phyloP scores from a whole-genome alignment of 306 rosid species.

The Sophora flavescens region DNA sequence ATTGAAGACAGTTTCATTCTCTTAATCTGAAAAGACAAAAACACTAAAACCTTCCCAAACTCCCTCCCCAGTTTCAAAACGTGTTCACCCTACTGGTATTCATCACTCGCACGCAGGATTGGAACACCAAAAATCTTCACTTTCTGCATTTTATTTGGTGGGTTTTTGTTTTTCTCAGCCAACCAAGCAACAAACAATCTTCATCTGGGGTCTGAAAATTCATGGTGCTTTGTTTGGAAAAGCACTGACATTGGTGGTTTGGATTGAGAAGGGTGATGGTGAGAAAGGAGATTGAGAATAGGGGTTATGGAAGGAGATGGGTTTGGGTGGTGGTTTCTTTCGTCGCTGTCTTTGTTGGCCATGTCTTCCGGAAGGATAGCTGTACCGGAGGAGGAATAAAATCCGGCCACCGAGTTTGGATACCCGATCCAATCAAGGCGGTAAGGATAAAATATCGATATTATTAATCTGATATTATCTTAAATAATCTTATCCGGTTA shows the following conservation, averaged over 20 bases:
- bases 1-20: no score
- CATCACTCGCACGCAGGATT: not conserved
- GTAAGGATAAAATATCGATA: no score
- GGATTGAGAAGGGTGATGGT: conserved; percentile 49
- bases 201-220: conserved; percentile 33
- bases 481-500: no score
- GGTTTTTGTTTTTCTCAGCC: not conserved
- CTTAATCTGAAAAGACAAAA: no score
- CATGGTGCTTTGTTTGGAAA: conserved; percentile 3
- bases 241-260: conserved; percentile 17
- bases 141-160: not conserved
- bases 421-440: no score
- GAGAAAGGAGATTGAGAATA: conserved; percentile 51
- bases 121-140: conserved; percentile 4
- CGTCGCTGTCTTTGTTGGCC: conserved; percentile 55
- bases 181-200: not conserved
- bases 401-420: no score
- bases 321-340: conserved; percentile 66
- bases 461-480: no score
- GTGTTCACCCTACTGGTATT: conserved; percentile 12
- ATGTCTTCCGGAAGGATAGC: conserved; percentile 61
- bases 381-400: no score
- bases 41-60: conserved; percentile 31
- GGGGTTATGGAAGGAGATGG: conserved; percentile 60
- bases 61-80: conserved; percentile 9